A percentile compares a stretch with the other conserved stretches of the same genome.
Conservation (phyloP, 768 basidiomycete genomes). For the Russula sp. region DNA sequence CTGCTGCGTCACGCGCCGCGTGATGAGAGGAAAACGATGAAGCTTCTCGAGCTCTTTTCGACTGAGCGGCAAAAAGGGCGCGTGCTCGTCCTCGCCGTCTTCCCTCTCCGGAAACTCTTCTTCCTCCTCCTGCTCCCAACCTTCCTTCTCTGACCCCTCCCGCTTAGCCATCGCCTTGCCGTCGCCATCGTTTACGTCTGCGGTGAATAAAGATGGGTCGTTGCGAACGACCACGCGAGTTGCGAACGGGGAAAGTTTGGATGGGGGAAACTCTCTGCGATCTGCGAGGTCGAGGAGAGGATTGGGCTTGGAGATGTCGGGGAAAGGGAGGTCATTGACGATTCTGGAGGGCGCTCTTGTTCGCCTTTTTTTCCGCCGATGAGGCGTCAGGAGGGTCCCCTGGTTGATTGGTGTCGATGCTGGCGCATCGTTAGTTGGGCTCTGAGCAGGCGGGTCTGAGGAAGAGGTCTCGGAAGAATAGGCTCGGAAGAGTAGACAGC, state of each 20-base stretch:
- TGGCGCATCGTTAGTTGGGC: neutral
- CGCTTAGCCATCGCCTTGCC: conserved; percentile 37
- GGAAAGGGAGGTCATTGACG: conserved; percentile 36
- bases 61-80: conserved; percentile 38
- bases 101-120: conserved; percentile 23
- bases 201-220: conserved; percentile 63
- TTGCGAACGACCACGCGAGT: conserved; percentile 68
- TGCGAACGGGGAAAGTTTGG: conserved; percentile 49
- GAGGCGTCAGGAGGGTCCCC: neutral
- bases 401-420: conserved; percentile 9
- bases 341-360: conserved; percentile 15
- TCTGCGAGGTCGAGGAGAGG: conserved; percentile 22
- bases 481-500: conserved; percentile 5
- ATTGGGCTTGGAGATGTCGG: conserved; percentile 34
- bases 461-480: conserved; percentile 26
- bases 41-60: conserved; percentile 36
- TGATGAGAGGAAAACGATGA: conserved; percentile 43
- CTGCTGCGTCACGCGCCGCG: conserved; percentile 74
- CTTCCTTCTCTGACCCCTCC: neutral
- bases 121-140: conserved; percentile 33
- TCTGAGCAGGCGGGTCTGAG: neutral
- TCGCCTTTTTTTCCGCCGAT: conserved; percentile 20
- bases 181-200: conserved; percentile 34
- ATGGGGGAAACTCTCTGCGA: conserved; percentile 46
- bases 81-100: conserved; percentile 28